Evolutionary conservation across 352 stramenopile genomes (phyloP), one percentile per base, ranked within the genome.

Genomic region (Phytophthora ramorum): DNA sequence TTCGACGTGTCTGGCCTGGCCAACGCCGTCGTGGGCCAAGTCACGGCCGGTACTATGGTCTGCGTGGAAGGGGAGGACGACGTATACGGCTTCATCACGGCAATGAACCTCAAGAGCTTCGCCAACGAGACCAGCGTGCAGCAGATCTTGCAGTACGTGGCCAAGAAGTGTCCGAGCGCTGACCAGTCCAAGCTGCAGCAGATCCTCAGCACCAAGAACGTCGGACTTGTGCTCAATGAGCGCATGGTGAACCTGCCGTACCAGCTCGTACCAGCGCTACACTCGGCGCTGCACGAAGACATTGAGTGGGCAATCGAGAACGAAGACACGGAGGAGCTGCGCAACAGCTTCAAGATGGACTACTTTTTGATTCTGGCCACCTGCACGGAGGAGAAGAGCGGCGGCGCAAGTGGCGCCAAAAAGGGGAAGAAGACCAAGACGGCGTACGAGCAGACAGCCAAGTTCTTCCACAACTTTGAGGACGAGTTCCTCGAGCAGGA

Each of bases 201-300:
- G 54, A 81, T 96, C 35, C 66, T 96, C 24, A 70, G 32, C 45
- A 73, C 68, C 28, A 89, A 88, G 47, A 75, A 68, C 3, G 85
- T 95, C 13, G 88, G 74, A 0, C 73, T 96, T 28, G 69, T 96
- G 20, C 35, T 96, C 41, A 95, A 93, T 58, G 83, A 93, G 55
- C 86, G 88, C 60, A 93, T 96, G 81, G 81, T 95, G 40, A 96
- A 96, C 67, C 69, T 95, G 44, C 88, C 88, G 34, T 95, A 96
- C 59, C 88, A 96, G 46, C 65, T 96, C 13, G 84, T 96, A 46
- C 86, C 88, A 28, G 77, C 84, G 30, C 60, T 96, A 16, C 88
- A 96, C 65, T 84, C 75, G 50, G 88, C 88, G 48, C 66, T 96
- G 28, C 86, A 96, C 43, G 76, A 95, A 43, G 88, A 96, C 64